Evolutionary conservation across 2,329 filamentous ascomycete species (phyloP).

Genomic region (Fusarium kyushuense): DNA sequence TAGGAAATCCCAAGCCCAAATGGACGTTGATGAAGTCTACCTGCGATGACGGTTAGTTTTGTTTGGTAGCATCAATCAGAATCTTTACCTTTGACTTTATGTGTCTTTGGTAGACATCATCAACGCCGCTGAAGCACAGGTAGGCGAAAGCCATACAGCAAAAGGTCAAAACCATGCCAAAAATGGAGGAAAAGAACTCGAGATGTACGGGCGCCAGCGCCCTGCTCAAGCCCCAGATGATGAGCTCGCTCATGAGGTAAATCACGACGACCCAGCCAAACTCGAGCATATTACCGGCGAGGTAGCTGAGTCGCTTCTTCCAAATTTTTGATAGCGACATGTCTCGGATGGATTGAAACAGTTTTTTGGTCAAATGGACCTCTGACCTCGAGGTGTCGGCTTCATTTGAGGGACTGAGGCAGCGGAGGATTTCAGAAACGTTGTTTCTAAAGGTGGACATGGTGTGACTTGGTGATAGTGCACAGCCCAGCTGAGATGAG

Average conservation of each 20-base stretch:
- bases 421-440: constrained; percentile 45
- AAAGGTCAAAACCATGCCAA: constrained; percentile 61
- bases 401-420: constrained; percentile 50
- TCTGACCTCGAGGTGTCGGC: constrained; percentile 18
- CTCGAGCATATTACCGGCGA: constrained; percentile 19
- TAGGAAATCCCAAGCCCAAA: constrained; percentile 63
- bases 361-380: constrained; percentile 13
- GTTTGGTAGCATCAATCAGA: fast-evolving
- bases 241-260: constrained; percentile 58
- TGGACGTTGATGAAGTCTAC: constrained; percentile 64
- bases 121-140: constrained; percentile 28
- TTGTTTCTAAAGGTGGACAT: constrained; percentile 38
- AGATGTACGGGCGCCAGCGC: constrained; percentile 50
- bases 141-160: constrained; percentile 49
- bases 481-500: constrained; percentile 8
- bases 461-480: constrained; percentile 36
- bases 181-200: constrained; percentile 62
- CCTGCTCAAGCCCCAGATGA: constrained; percentile 59
- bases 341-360: constrained; percentile 47
- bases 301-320: constrained; percentile 26
- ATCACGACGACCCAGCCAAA: constrained; percentile 54
- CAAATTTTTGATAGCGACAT: constrained; percentile 37
- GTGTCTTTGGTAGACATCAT: constrained; percentile 48
- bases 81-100: constrained; percentile 52
- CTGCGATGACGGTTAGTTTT: constrained; percentile 48